Conservation (phyloP, 805 yeast species). For the Starmerella stigmatis region DNA sequence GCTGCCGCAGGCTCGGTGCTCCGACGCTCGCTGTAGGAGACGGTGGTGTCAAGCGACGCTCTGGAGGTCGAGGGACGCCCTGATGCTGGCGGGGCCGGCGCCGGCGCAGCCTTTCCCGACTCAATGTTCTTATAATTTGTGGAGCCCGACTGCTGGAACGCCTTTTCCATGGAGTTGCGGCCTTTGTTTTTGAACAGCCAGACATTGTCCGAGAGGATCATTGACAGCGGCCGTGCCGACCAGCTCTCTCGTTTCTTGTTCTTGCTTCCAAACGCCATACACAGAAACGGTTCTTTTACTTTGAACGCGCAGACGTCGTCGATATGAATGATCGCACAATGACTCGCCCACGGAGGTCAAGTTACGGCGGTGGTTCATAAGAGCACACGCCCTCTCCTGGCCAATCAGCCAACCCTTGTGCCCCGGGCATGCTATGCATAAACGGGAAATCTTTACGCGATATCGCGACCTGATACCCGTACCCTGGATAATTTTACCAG, state of each 20-base stretch:
- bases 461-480: background rate
- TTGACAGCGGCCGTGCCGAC: slow-evolving; percentile 21
- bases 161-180: slow-evolving; percentile 9
- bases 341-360: background rate
- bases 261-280: slow-evolving; percentile 18
- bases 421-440: background rate
- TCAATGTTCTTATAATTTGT: background rate
- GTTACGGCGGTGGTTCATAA: background rate
- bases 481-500: background rate
- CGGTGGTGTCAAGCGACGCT: background rate
- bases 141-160: slow-evolving; percentile 7
- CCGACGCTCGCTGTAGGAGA: background rate
- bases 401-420: background rate
- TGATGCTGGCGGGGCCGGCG: background rate
- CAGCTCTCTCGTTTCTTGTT: slow-evolving; percentile 19
- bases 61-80: too few relatives aligned
- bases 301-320: too few relatives aligned
- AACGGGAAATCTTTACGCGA: slow-evolving; percentile 2
- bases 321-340: too few relatives aligned
- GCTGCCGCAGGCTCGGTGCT: background rate
- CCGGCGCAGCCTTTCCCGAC: background rate
- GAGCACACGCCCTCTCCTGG: background rate
- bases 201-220: slow-evolving; percentile 20
- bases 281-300: too few relatives aligned
- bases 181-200: slow-evolving; percentile 13